Conservation (phyloP, 1,284 basidiomycete genomes). For the Vanrija sp. region DNA sequence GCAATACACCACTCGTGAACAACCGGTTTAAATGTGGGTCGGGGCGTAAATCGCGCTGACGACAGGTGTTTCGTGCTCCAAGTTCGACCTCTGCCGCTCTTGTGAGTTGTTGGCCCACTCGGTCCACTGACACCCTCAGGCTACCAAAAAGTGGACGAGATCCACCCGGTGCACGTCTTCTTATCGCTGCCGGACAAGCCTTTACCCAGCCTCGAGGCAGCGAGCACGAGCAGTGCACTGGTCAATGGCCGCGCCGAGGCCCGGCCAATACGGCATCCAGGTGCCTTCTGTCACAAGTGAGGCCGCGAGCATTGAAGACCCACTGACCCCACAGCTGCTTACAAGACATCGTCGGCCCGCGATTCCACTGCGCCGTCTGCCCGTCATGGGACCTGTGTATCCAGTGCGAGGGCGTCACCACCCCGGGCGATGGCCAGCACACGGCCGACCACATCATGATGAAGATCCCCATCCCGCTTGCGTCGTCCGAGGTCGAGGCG, state of each 20-base stretch:
- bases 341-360: slow-evolving; percentile 79
- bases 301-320: slow-evolving; percentile 37
- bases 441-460: slow-evolving; percentile 72
- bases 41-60: slow-evolving; percentile 1
- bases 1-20: slow-evolving; percentile 58
- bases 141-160: slow-evolving; percentile 64
- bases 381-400: slow-evolving; percentile 61
- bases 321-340: slow-evolving; percentile 60
- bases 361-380: slow-evolving; percentile 88
- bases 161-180: slow-evolving; percentile 83
- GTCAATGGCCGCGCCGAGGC: neutral
- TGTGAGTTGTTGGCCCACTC: slow-evolving; percentile 54
- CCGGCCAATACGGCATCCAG: slow-evolving; percentile 37
- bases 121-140: slow-evolving; percentile 7
- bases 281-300: slow-evolving; percentile 59
- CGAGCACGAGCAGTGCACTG: neutral
- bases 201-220: slow-evolving; percentile 9
- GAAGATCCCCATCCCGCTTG: slow-evolving; percentile 83
- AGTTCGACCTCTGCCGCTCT: slow-evolving; percentile 72
- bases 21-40: slow-evolving; percentile 71
- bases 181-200: slow-evolving; percentile 63
- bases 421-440: slow-evolving; percentile 32
- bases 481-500: slow-evolving; percentile 65
- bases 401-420: slow-evolving; percentile 78
- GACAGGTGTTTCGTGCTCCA: slow-evolving; percentile 62